These are phyloP conservation scores for Linnemannia zychae DNA, from an alignment of 192 early-diverging fungal genomes.

Conservation along the genomic window DNA sequence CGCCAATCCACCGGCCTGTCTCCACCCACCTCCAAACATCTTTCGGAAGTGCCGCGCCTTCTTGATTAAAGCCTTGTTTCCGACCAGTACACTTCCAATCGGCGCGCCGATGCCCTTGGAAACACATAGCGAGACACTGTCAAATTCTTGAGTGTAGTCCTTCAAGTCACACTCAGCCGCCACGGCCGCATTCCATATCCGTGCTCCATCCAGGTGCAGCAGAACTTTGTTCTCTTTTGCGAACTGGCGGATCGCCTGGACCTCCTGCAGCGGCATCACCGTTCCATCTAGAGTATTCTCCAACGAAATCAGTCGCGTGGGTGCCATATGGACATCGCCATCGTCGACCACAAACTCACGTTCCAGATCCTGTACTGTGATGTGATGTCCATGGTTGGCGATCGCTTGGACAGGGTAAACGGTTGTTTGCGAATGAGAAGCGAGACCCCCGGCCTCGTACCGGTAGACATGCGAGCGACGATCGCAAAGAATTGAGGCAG, in stretches of 20 bases:
- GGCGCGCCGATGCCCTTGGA: constrained; percentile 95
- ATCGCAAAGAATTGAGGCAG: constrained; percentile 85
- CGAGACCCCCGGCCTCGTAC: constrained; percentile 86
- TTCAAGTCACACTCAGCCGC: constrained; percentile 75
- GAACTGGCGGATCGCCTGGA: constrained; percentile 73
- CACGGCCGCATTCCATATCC: constrained; percentile 89
- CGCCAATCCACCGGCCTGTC: constrained; percentile 91
- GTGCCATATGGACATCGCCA: constrained; percentile 69
- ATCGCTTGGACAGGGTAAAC: constrained; percentile 73
- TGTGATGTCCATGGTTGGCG: constrained; percentile 61
- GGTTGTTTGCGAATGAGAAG: constrained; percentile 76
- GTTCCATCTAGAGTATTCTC: constrained; percentile 92
- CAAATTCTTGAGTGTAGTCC: constrained; percentile 79
- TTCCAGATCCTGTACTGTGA: constrained; percentile 64
- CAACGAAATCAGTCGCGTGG: constrained; percentile 83
- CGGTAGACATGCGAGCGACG: constrained; percentile 79
- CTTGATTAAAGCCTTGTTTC: constrained; percentile 74
- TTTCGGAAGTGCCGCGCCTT: constrained; percentile 89
- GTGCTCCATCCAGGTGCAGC: constrained; percentile 91
- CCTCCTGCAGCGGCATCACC: constrained; percentile 83
- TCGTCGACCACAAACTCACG: constrained; percentile 46
- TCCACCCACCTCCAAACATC: constrained; percentile 94
- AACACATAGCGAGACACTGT: constrained; percentile 92
- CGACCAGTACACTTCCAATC: constrained; percentile 88
- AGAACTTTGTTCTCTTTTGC: constrained; percentile 66